These are phyloP conservation scores for Eucalyptus melliodora DNA, from an alignment of 345 rosid genomes.

Conservation along the genomic window DNA sequence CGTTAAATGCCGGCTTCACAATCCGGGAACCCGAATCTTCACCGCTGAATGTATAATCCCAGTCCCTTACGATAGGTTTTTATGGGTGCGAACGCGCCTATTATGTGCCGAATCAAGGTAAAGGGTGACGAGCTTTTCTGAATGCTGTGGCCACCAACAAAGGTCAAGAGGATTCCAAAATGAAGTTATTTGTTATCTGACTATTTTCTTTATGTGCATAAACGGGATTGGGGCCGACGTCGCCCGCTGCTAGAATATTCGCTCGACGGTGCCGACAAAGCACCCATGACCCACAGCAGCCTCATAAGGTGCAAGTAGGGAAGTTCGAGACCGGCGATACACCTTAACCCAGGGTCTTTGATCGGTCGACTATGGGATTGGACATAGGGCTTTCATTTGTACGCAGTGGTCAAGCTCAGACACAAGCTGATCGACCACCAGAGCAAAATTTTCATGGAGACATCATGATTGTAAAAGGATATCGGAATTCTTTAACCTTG, in stretches of 20 bases:
- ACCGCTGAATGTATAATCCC: neutral
- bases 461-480: too few relatives aligned
- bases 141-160: neutral
- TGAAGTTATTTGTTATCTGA: neutral
- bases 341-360: fast-evolving
- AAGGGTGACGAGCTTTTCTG: neutral
- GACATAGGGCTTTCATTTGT: neutral
- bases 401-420: neutral
- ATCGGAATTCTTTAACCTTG: too few relatives aligned
- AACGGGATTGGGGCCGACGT: neutral
- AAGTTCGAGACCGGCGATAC: neutral
- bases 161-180: neutral
- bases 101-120: neutral
- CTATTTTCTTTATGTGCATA: neutral
- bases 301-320: fast-evolving
- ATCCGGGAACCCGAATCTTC: neutral
- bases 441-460: neutral
- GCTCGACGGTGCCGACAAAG: neutral
- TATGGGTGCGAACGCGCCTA: neutral
- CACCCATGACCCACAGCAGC: neutral
- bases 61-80: neutral
- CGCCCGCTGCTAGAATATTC: neutral
- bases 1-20: neutral
- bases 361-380: neutral
- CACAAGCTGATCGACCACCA: neutral